Base-by-base conservation (phyloP, 768 basidiomycete species). In the Auriscalpium orientale region DNA sequence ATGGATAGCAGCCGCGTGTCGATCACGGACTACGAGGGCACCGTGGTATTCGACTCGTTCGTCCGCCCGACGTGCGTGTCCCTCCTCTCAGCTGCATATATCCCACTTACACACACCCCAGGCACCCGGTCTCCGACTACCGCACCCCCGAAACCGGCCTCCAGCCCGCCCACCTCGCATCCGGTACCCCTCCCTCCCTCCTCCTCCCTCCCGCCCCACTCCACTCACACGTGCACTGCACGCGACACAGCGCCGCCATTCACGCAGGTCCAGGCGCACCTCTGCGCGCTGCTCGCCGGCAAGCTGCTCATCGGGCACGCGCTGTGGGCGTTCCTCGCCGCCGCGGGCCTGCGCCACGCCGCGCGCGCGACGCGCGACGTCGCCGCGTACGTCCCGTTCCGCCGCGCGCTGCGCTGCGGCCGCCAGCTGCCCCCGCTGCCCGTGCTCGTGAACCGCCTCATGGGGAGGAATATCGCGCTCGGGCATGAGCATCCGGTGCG, bases 261-360 rank as follows among this genome's bases (percentile, higher is more conserved):
- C 64, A 65, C 68, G 36, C 71, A 76, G 53, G 76, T 82, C 10
- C 79, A 79, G 62, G 60, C 69, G 38, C 70, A 66, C 8, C 77
- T 81, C 9, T 70, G 73, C 12, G 62, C 63, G n/a, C 60, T 78
- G 46, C 71, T 82, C 49, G 66, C 63, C 16, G 69, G 72, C 56
- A 81, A 79, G 60, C 74, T 82, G 16, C 65, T 83, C 28, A 72
- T 83, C n/a, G 81, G 82, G n/a, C 76, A 83, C 62, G 68, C 71
- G 35, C 64, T 82, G 18, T 82, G 80, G 80, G 69, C 72, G 44
- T 76, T 79, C 59, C 66, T 82, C 56, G 80, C 80, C 49, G 81
- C 79, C 13, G 63, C 83, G 62, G 77, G 76, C 13, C 64, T 82
- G 40, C 72, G 73, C 21, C 81, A 82, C 63, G 76, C 79, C 9